Conservation (phyloP, 2,329 filamentous ascomycete genomes). For the Pyricularia sp. region DNA sequence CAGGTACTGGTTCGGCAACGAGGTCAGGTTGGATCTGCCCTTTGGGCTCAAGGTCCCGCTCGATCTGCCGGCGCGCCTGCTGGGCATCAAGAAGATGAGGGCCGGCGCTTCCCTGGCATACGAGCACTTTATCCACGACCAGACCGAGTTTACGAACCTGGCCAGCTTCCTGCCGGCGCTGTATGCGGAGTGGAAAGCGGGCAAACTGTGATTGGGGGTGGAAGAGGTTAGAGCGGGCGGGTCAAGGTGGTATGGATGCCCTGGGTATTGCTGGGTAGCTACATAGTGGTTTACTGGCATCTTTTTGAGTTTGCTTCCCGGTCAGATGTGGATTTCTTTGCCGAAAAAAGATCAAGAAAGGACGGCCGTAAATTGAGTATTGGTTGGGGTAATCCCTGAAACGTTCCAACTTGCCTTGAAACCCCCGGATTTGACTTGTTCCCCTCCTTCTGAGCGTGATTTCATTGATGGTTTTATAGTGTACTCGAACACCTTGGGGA, state of each 20-base stretch:
- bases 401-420: too few species aligned
- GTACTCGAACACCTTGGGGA: too few species aligned
- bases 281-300: too few species aligned
- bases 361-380: too few species aligned
- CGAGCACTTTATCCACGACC: conserved; percentile 9
- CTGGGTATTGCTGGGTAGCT: too few species aligned
- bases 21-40: conserved; percentile 6
- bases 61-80: conserved; percentile 2
- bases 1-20: conserved; percentile 8
- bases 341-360: too few species aligned
- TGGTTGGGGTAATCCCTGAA: too few species aligned
- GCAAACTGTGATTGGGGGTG: not conserved
- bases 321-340: too few species aligned
- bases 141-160: conserved; percentile 9
- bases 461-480: too few species aligned
- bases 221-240: not conserved
- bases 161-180: conserved; percentile 7
- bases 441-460: too few species aligned
- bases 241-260: not conserved
- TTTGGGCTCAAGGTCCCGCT: conserved; percentile 4
- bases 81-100: conserved; percentile 6
- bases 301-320: too few species aligned
- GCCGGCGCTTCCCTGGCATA: conserved; percentile 7
- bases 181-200: conserved; percentile 3
- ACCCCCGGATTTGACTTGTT: too few species aligned